phyloP scores from a whole-genome alignment of 352 stramenopile genomes.

The Globisporangium parvum region DNA sequence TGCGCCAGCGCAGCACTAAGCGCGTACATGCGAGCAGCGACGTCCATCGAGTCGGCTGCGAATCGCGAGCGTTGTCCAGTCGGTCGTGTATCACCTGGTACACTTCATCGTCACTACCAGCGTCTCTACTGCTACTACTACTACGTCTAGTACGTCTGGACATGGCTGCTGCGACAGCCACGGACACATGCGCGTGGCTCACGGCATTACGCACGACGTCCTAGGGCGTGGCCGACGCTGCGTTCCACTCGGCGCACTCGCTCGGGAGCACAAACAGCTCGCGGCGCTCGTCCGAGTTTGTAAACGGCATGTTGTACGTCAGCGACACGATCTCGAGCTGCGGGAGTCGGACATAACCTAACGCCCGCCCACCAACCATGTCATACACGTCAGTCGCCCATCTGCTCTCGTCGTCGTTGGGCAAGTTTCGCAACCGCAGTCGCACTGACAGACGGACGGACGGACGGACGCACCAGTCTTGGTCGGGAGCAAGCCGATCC shows the following conservation, averaged over 20 bases:
- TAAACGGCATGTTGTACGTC: slow-evolving; percentile 61
- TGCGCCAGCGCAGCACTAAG: no score
- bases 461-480: slow-evolving; percentile 50
- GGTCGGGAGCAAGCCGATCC: slow-evolving; percentile 60
- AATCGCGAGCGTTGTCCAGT: no score
- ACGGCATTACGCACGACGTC: no score
- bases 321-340: slow-evolving; percentile 73
- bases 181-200: no score
- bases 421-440: no score
- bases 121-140: no score
- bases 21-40: no score
- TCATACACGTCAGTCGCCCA: slow-evolving; percentile 4
- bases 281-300: slow-evolving; percentile 58
- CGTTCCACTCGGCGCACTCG: slow-evolving; percentile 48
- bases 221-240: not conserved
- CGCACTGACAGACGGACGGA: not conserved
- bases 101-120: no score
- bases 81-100: no score
- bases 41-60: no score
- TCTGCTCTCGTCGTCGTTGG: not conserved
- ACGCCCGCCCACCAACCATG: no score
- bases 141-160: no score
- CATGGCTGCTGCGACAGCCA: not conserved
- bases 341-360: slow-evolving; percentile 64
- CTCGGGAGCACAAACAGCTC: slow-evolving; percentile 72